Evolutionary conservation across 352 stramenopile species (phyloP).

Genomic region (Pythium sp.): DNA sequence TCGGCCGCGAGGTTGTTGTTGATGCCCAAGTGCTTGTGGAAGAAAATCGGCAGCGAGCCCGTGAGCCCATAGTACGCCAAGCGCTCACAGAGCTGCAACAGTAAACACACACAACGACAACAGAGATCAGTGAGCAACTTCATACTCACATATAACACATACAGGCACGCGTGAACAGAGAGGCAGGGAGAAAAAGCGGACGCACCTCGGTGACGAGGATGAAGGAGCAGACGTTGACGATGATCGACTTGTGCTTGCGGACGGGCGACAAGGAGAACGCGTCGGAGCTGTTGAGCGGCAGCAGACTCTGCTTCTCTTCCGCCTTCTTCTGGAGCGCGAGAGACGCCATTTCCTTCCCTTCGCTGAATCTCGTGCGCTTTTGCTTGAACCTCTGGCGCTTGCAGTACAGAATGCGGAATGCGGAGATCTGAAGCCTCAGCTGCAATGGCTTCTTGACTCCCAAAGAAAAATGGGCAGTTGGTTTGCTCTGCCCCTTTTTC

Average conservation of each 20-base stretch:
- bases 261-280: neutral
- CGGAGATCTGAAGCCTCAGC: neutral
- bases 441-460: neutral
- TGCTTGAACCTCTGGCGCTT: neutral
- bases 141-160: neutral
- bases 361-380: too few relatives aligned
- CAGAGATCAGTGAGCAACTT: neutral
- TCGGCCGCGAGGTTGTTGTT: constrained; percentile 81
- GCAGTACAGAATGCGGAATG: neutral
- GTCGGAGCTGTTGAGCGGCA: constrained; percentile 2
- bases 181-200: neutral
- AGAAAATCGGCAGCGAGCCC: constrained; percentile 84
- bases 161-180: neutral
- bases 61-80: constrained; percentile 82
- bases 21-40: constrained; percentile 80
- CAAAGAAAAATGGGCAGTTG: neutral
- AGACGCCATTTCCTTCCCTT: neutral
- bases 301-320: constrained; percentile 14
- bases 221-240: constrained; percentile 84
- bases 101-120: neutral
- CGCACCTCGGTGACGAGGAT: constrained; percentile 82
- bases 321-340: constrained; percentile 5
- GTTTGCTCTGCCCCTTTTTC: neutral
- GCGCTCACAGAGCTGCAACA: constrained; percentile 68
- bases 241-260: constrained; percentile 61